These are phyloP conservation scores for Candida khao-thaluensis DNA, from an alignment of 805 yeast species.

Conservation along the genomic window DNA sequence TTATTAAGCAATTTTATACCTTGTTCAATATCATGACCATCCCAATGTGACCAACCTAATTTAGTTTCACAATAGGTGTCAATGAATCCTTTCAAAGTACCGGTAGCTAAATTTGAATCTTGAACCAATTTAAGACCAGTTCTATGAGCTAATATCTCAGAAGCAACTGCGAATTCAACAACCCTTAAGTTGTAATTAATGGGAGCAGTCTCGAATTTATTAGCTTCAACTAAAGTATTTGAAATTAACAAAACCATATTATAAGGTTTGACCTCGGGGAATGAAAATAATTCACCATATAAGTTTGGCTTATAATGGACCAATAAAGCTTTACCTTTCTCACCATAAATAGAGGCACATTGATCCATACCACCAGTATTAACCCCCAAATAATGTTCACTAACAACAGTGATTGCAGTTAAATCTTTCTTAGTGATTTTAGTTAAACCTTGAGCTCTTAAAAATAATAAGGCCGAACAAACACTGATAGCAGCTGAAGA, in stretches of 20 bases:
- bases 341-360: constrained; percentile 68
- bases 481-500: constrained; percentile 74
- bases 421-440: constrained; percentile 49
- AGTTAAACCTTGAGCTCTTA: constrained; percentile 49
- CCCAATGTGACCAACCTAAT: constrained; percentile 38
- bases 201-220: constrained; percentile 71
- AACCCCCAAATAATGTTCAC: constrained; percentile 72
- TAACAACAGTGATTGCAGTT: constrained; percentile 58
- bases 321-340: constrained; percentile 53
- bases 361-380: constrained; percentile 83
- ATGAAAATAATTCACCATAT: constrained; percentile 50
- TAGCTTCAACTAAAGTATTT: constrained; percentile 60
- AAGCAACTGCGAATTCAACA: constrained; percentile 69
- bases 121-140: constrained; percentile 43
- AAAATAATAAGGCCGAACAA: constrained; percentile 56
- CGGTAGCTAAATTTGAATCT: constrained; percentile 54
- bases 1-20: constrained; percentile 41
- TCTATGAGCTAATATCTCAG: constrained; percentile 53
- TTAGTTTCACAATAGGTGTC: constrained; percentile 45
- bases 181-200: constrained; percentile 67
- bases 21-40: constrained; percentile 41
- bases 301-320: constrained; percentile 62
- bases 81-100: constrained; percentile 64
- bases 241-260: constrained; percentile 58
- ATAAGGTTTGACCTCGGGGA: constrained; percentile 46